These are phyloP conservation scores for Phalaenopsis equestris DNA, from an alignment of 106 monocot species.

Conservation along the genomic window DNA sequence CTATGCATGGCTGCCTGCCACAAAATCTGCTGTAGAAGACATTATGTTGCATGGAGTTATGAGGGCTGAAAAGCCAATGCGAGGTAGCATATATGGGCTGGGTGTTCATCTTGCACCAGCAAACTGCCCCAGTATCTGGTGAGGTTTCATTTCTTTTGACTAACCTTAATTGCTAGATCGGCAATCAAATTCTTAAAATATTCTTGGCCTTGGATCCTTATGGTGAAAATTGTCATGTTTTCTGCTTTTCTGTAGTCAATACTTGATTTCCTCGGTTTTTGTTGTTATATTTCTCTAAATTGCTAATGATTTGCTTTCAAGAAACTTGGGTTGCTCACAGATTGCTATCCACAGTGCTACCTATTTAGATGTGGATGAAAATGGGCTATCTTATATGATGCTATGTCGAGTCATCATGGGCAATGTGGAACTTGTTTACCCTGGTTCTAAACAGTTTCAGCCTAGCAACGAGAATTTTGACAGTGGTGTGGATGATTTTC, in stretches of 20 bases:
- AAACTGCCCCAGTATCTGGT: conserved; percentile 63
- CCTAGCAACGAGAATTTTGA: conserved; percentile 56
- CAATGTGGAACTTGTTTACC: conserved; percentile 46
- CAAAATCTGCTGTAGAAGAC: conserved; percentile 43
- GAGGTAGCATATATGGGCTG: conserved; percentile 22
- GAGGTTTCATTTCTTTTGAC: conserved; percentile 12
- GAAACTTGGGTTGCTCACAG: conserved; percentile 16
- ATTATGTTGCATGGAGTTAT: conserved; percentile 48
- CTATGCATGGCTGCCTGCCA: conserved; percentile 84
- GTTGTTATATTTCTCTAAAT: conserved; percentile 1
- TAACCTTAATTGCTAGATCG: background rate
- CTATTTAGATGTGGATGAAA: conserved; percentile 65
- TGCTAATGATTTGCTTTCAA: conserved; percentile 16
- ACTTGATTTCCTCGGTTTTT: background rate
- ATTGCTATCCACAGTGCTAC: conserved; percentile 49
- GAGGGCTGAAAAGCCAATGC: conserved; percentile 23
- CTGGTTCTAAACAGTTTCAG: conserved; percentile 47
- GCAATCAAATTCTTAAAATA: background rate
- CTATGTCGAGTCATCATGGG: conserved; percentile 81
- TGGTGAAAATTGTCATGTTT: background rate
- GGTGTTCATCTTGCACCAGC: conserved; percentile 67
- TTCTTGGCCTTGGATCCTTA: background rate
- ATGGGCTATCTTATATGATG: conserved; percentile 54
- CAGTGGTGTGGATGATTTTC: conserved; percentile 65
- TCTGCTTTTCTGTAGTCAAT: background rate